Evolutionary conservation across 176 grass and related monocot species (phyloP).

Genomic region (Carex pumila): DNA sequence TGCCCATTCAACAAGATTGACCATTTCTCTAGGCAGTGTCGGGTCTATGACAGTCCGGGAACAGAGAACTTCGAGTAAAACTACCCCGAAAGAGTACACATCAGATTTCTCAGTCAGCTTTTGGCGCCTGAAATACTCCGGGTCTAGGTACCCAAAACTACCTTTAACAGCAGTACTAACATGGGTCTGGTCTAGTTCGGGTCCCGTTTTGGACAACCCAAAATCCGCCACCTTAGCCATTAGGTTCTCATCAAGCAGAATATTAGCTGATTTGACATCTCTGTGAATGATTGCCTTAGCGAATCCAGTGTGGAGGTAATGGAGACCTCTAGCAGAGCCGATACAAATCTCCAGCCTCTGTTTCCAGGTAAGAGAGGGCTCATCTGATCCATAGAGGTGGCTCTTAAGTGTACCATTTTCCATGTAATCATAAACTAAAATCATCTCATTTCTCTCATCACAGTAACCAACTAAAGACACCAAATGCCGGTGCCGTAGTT

Average conservation of each 20-base stretch:
- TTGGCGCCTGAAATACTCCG: slow-evolving; percentile 87
- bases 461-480: slow-evolving; percentile 92
- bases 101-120: slow-evolving; percentile 86
- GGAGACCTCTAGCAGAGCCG: slow-evolving; percentile 74
- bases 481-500: slow-evolving; percentile 75
- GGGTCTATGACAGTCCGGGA: slow-evolving; percentile 69
- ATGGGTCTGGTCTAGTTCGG: slow-evolving; percentile 77
- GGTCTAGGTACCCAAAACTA: slow-evolving; percentile 92
- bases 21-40: slow-evolving; percentile 54
- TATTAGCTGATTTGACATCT: slow-evolving; percentile 89
- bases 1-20: slow-evolving; percentile 80
- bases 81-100: slow-evolving; percentile 86
- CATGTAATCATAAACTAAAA: slow-evolving; percentile 98
- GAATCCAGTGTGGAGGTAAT: slow-evolving; percentile 79
- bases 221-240: slow-evolving; percentile 96
- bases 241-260: slow-evolving; percentile 64
- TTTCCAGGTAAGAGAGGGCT: slow-evolving; percentile 56
- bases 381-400: slow-evolving; percentile 59
- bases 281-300: slow-evolving; percentile 80
- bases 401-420: slow-evolving; percentile 64
- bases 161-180: slow-evolving; percentile 90
- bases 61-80: slow-evolving; percentile 77
- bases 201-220: slow-evolving; percentile 75
- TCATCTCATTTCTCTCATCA: slow-evolving; percentile 74
- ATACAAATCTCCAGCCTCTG: slow-evolving; percentile 80